Conservation (phyloP, 306 rosid species). For the Prunus davidiana region DNA sequence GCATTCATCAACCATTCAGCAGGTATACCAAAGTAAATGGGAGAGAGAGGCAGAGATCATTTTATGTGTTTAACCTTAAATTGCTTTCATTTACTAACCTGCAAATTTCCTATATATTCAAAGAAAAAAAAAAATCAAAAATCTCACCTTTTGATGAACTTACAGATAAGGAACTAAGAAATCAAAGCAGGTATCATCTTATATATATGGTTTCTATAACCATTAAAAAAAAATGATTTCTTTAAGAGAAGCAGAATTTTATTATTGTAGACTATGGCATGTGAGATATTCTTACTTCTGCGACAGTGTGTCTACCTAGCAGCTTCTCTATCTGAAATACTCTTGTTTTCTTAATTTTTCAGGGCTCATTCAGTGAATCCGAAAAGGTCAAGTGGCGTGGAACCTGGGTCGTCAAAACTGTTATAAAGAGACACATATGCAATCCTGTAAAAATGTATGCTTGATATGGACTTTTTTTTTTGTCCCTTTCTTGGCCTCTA, state of each 20-base stretch:
- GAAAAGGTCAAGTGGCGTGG: conserved; percentile 33
- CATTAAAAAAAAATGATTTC: neutral
- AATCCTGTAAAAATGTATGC: conserved; percentile 18
- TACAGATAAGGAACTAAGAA: neutral
- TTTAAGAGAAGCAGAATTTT: too few relatives aligned
- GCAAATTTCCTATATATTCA: too few relatives aligned
- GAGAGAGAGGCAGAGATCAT: neutral
- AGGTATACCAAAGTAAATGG: neutral
- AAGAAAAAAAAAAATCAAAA: too few relatives aligned
- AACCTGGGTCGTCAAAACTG: conserved; percentile 30
- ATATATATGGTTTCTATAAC: neutral
- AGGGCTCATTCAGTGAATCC: conserved; percentile 25
- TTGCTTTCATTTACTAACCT: neutral
- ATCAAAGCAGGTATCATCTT: neutral
- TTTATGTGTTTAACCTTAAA: neutral
- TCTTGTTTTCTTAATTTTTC: neutral
- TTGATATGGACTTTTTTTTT: neutral
- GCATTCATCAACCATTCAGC: conserved; percentile 8
- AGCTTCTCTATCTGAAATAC: neutral
- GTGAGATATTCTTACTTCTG: neutral
- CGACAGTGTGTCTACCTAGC: neutral
- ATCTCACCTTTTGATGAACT: neutral
- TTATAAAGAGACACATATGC: conserved; percentile 6
- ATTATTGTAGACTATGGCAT: neutral
- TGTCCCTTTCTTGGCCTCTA: neutral